Evolutionary conservation across 139 green algal species (phyloP), one percentile per base, ranked within the genome.

Genomic region (Mesotaenium endlicherianum): DNA sequence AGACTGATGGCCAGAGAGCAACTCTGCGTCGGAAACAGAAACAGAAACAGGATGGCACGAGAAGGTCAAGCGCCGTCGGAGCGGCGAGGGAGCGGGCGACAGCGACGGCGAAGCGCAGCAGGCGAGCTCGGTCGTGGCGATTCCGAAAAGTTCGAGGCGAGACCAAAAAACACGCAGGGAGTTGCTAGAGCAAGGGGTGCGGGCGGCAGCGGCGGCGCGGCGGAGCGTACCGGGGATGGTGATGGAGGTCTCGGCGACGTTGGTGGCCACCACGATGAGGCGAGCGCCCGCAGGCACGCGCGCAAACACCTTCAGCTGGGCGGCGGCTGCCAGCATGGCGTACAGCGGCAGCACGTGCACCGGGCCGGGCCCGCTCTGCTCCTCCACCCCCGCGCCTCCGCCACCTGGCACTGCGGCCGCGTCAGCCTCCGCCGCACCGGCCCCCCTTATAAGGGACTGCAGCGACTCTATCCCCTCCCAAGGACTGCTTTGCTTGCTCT

Each of bases 241-340:
- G 38, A 99, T 90, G 0, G 94, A 98, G 0, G 96, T 99, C 86
- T 99, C 96, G 3, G 96, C 96, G 41, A 99, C 95, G 75, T 99
- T 99, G 42, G 96, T 99, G 1, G 96, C 94, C 4, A 98, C 94
- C 0, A 99, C 90, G 17, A 99, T 93, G 3, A 97, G 90, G 30
- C 96, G 86, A 43, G 90, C 71, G 1, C 95, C 96, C 0, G 88
- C 38, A 1, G 94, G 94, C 49, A 89, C 43, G 0, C 89, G 53
- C 39, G 88, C 76, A 87, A 98, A 98, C 68, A 97, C 95, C 8
- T 84, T 75, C 17, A 82, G 77, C 84, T 98, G 94, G 71, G 88
- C 67, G 1, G 70, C 39, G 30, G 84, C 26, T 16, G 93, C 91
- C 77, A 99, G 91, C 91, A 96, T 94, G 0, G 95, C 95, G 82